Conservation (phyloP, 768 basidiomycete species). For the Jaapia argillacea region DNA sequence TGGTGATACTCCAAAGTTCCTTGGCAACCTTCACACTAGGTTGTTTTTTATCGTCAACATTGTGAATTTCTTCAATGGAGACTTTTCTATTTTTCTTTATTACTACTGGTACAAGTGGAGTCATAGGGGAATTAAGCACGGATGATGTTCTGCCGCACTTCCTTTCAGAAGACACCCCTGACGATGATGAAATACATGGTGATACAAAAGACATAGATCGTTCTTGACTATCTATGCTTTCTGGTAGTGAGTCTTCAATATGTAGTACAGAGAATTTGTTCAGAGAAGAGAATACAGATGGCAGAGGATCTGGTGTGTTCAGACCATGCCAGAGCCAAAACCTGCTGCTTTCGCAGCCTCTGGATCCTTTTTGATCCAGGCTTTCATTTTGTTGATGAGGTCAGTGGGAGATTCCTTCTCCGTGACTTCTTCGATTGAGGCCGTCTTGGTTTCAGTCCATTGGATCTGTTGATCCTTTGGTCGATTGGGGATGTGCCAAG, state of each 20-base stretch:
- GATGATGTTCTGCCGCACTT: no score
- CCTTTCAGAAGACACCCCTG: no score
- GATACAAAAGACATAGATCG: not conserved
- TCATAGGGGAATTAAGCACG: no score
- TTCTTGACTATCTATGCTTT: not conserved
- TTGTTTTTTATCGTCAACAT: no score
- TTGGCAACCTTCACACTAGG: no score
- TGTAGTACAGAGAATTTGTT: not conserved
- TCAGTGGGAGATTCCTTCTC: not conserved
- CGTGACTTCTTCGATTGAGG: not conserved
- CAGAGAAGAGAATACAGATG: not conserved
- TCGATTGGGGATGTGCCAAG: constrained; percentile 4
- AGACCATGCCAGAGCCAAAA: constrained; percentile 5
- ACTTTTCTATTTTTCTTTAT: no score
- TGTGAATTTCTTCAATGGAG: no score
- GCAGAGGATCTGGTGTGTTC: constrained; percentile 3
- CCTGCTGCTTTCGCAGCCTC: constrained; percentile 4
- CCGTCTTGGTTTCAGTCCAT: not conserved
- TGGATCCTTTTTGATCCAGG: constrained; percentile 2
- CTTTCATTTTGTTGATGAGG: constrained; percentile 1
- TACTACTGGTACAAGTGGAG: no score
- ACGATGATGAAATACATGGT: not conserved
- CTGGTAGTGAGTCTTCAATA: not conserved
- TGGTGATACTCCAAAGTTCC: no score
- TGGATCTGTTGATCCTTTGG: no score